Conservation (phyloP, 495 filamentous ascomycete genomes). For the Aspergillus diversus region DNA sequence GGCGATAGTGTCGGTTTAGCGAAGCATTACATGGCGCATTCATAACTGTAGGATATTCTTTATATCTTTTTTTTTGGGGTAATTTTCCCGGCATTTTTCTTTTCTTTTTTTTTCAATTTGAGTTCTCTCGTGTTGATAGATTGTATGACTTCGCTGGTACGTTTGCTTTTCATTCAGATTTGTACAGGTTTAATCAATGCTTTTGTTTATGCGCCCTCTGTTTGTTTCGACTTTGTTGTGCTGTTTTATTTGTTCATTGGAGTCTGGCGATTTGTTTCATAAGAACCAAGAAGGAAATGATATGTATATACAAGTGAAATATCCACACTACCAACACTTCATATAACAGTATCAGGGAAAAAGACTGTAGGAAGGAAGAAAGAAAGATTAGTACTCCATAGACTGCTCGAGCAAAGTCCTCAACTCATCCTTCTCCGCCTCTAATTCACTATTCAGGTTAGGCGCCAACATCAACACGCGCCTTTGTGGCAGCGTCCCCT, state of each 20-base stretch:
- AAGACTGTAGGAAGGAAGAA: neutral
- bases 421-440: slow-evolving; percentile 68
- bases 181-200: no score
- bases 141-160: neutral
- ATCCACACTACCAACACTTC: neutral
- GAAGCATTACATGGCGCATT: neutral
- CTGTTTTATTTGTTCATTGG: no score
- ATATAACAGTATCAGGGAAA: no score
- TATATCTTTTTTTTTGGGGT: neutral
- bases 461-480: slow-evolving; percentile 92
- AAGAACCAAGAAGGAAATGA: neutral
- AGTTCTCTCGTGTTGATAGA: neutral
- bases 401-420: slow-evolving; percentile 66
- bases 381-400: slow-evolving; percentile 55
- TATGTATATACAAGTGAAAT: neutral
- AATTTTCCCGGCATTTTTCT: neutral
- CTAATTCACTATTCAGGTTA: slow-evolving; percentile 66
- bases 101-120: neutral
- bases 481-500: slow-evolving; percentile 90
- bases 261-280: no score
- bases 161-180: no score
- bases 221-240: no score
- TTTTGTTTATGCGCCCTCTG: no score
- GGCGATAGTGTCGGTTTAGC: slow-evolving; percentile 6
- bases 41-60: neutral